Percentiles rank a stretch among this genome's conserved stretches.
Evolutionary conservation across 495 filamentous ascomycete genomes (phyloP).

Genomic region (Pseudevernia furfuracea): DNA sequence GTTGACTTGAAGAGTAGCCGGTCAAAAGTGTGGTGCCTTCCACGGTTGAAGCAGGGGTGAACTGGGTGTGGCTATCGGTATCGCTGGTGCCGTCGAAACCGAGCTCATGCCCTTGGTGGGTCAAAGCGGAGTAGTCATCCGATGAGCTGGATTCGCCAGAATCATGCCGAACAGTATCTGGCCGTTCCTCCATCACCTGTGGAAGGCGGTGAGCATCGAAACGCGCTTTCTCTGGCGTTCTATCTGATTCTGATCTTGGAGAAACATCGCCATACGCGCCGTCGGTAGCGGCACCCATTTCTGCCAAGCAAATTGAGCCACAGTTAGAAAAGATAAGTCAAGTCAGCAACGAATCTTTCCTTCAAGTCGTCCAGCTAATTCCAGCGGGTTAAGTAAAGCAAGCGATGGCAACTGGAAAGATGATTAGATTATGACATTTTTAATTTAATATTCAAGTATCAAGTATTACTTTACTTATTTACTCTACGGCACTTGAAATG

Average conservation of each 20-base stretch:
- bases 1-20: conserved; percentile 25
- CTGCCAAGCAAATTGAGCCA: conserved; percentile 15
- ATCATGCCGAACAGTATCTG: conserved; percentile 47
- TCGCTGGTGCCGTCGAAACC: conserved; percentile 38
- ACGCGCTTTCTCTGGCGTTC: conserved; percentile 9
- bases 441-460: neutral
- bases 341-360: neutral
- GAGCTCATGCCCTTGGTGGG: conserved; percentile 41
- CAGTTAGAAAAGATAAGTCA: neutral
- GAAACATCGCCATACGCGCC: neutral
- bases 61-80: conserved; percentile 34
- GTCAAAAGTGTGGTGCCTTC: conserved; percentile 30
- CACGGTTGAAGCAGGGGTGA: conserved; percentile 34
- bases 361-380: neutral
- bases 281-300: conserved; percentile 7
- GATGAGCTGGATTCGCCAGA: conserved; percentile 59
- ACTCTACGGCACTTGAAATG: conserved; percentile 13
- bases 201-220: conserved; percentile 8
- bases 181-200: conserved; percentile 40
- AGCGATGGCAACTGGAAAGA: neutral
- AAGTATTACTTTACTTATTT: no score
- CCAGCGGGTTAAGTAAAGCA: neutral
- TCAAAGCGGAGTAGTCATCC: conserved; percentile 45
- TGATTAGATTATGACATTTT: neutral
- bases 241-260: conserved; percentile 4